These are phyloP conservation scores for Solanum paucissectum DNA, from an alignment of 257 asterid genomes.

Conservation along the genomic window DNA sequence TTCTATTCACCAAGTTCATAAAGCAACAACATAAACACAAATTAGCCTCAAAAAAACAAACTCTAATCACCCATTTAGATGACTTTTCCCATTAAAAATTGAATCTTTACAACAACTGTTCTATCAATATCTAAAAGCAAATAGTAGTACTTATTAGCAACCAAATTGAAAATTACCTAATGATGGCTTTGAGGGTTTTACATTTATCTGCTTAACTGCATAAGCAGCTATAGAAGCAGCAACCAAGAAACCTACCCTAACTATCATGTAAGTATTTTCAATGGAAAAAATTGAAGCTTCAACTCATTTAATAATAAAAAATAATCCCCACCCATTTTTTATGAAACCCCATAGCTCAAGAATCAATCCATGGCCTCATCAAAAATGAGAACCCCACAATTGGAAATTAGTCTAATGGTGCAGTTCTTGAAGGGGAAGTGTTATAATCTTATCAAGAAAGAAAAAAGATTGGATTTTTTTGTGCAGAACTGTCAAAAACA, in stretches of 20 bases:
- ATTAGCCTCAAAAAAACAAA: neutral
- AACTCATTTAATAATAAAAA: slow-evolving; percentile 36
- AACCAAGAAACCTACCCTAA: slow-evolving; percentile 70
- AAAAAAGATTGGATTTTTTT: slow-evolving; percentile 8
- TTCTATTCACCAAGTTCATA: slow-evolving; percentile 30
- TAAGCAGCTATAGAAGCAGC: slow-evolving; percentile 97
- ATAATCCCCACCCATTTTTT: slow-evolving; percentile 18
- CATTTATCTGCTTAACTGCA: slow-evolving; percentile 59
- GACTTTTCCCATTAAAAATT: neutral
- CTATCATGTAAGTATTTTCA: slow-evolving; percentile 58
- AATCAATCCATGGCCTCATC: slow-evolving; percentile 26
- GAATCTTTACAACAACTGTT: neutral
- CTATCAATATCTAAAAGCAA: neutral
- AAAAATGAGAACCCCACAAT: neutral
- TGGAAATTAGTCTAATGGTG: neutral
- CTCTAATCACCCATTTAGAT: neutral
- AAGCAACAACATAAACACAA: neutral
- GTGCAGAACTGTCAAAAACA: slow-evolving; percentile 8
- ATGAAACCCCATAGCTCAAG: slow-evolving; percentile 37
- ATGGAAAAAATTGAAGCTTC: slow-evolving; percentile 25
- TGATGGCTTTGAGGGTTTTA: slow-evolving; percentile 23
- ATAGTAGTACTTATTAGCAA: neutral
- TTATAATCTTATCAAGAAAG: slow-evolving; percentile 26
- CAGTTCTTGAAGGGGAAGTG: neutral
- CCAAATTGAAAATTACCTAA: slow-evolving; percentile 19